These are phyloP conservation scores for Mimosa bimucronata DNA, from an alignment of 306 rosid species.

Conservation along the genomic window DNA sequence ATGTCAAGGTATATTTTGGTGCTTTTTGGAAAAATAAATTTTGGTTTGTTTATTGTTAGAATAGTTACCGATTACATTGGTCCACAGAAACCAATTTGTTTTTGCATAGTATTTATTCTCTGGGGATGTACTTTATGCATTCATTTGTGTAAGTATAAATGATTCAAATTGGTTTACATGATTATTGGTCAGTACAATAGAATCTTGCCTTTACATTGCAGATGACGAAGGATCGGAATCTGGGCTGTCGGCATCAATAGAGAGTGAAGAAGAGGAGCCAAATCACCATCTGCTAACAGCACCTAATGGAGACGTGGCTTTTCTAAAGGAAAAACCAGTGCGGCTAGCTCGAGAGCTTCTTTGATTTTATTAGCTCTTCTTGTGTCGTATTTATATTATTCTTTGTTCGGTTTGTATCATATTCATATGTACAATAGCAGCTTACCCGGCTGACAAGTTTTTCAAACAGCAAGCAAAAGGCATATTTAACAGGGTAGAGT, in stretches of 20 bases:
- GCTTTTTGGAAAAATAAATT: neutral
- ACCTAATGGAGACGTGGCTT: conserved; percentile 58
- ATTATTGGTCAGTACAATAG: neutral
- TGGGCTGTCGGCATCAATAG: conserved; percentile 54
- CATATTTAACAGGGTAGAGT: conserved; percentile 32
- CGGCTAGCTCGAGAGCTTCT: conserved; percentile 58
- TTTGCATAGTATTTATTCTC: neutral
- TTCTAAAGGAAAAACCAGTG: conserved; percentile 68
- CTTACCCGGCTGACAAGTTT: conserved; percentile 25
- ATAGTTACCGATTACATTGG: neutral
- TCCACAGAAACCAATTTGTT: neutral
- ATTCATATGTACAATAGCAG: conserved; percentile 26
- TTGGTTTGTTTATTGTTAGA: neutral
- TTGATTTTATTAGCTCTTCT: conserved; percentile 39
- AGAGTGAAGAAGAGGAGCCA: conserved; percentile 65
- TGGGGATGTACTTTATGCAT: neutral
- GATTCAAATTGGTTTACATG: neutral
- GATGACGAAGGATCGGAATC: conserved; percentile 79
- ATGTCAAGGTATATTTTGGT: neutral
- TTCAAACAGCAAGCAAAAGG: conserved; percentile 10
- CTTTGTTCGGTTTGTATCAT: conserved; percentile 39
- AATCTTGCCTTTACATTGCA: conserved; percentile 35
- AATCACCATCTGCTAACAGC: conserved; percentile 64
- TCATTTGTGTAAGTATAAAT: neutral
- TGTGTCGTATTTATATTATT: conserved; percentile 27